Evolutionary conservation across 768 basidiomycete genomes (phyloP).

Genomic region (Cystobasidium ongulense): DNA sequence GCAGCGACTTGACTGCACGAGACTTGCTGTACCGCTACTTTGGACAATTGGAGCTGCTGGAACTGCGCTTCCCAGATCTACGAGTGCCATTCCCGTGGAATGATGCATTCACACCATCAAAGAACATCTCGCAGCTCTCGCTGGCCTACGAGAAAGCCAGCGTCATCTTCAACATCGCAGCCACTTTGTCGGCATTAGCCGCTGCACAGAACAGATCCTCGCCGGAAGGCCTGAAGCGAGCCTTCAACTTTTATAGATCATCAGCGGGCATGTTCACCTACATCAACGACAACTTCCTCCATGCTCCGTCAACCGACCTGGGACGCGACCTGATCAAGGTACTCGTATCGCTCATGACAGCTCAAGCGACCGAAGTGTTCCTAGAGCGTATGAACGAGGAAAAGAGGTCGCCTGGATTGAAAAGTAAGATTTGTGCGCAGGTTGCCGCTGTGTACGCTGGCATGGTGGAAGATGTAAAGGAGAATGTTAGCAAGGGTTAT

Average conservation of each 20-base stretch:
- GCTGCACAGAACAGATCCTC: constrained; percentile 73
- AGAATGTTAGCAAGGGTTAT: constrained; percentile 91
- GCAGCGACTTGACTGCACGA: constrained; percentile 72
- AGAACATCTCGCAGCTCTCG: constrained; percentile 86
- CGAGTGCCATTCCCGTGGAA: constrained; percentile 90
- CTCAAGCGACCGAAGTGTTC: constrained; percentile 92
- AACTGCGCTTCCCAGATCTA: constrained; percentile 92
- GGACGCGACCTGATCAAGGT: constrained; percentile 91
- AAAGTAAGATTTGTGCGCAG: constrained; percentile 76
- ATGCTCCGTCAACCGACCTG: constrained; percentile 91
- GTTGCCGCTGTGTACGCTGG: constrained; percentile 70
- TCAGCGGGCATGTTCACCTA: constrained; percentile 95
- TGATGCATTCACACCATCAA: constrained; percentile 83
- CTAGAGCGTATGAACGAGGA: constrained; percentile 75
- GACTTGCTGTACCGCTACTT: constrained; percentile 99
- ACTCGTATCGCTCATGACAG: constrained; percentile 73
- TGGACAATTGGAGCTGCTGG: constrained; percentile 93
- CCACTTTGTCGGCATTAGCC: constrained; percentile 86
- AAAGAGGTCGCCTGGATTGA: constrained; percentile 65
- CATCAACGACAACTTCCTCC: constrained; percentile 98
- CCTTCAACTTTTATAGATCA: constrained; percentile 82
- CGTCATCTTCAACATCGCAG: constrained; percentile 89
- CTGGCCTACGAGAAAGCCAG: constrained; percentile 98
- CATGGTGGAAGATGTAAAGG: constrained; percentile 85
- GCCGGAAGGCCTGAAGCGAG: constrained; percentile 82